Evolutionary conservation across 164 flowering plant species (phyloP).

Genomic region (Tinospora cordifolia): DNA sequence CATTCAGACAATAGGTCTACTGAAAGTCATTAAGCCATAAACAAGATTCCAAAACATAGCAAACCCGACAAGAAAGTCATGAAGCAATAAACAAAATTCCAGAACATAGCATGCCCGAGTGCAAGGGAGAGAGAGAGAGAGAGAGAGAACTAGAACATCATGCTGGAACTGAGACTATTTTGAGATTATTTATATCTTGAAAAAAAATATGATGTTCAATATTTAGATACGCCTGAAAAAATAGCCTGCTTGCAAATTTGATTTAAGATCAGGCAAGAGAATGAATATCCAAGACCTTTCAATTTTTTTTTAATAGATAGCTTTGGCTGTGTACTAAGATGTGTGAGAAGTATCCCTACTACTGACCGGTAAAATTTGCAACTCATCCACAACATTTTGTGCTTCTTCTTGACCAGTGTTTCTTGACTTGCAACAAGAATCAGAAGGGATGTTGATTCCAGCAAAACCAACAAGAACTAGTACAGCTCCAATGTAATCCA

Average conservation of each 20-base stretch:
- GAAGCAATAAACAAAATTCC: not conserved
- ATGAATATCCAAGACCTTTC: not conserved
- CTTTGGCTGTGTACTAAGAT: conserved; percentile 10
- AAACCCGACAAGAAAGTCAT: not conserved
- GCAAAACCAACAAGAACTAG: conserved; percentile 78
- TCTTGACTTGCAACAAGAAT: conserved; percentile 31
- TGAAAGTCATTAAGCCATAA: not conserved
- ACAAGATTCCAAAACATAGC: not conserved
- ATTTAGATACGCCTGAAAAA: not conserved
- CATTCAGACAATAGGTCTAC: too few species aligned
- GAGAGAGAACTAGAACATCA: not conserved
- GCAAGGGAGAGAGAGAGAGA: not conserved
- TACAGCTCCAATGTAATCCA: conserved; percentile 75
- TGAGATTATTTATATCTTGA: not conserved
- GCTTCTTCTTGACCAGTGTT: conserved; percentile 21
- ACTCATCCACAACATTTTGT: conserved; percentile 7
- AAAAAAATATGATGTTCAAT: not conserved
- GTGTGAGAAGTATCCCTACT: conserved; percentile 2
- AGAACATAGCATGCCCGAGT: not conserved
- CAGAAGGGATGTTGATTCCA: conserved; percentile 74
- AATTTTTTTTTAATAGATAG: not conserved
- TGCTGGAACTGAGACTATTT: too few species aligned
- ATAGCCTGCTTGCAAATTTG: not conserved
- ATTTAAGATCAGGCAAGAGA: not conserved
- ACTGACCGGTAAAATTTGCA: conserved; percentile 9